Evolutionary conservation across 2,329 filamentous ascomycete species (phyloP).

Genomic region (Onygenales sp.): DNA sequence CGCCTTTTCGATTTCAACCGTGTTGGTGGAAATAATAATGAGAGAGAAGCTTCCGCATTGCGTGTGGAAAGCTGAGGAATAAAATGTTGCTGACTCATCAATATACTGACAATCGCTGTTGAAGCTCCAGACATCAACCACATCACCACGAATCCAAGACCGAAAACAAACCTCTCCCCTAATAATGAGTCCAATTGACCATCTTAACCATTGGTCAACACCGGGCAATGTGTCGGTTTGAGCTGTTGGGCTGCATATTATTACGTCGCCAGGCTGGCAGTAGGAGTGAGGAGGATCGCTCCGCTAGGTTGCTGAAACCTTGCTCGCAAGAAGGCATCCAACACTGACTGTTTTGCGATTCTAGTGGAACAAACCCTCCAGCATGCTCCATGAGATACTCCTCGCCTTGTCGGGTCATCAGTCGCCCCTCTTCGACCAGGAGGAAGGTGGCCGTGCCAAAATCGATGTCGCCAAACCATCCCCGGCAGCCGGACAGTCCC

Average conservation of each 20-base stretch:
- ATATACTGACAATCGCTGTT: too few species aligned
- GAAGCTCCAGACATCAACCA: too few species aligned
- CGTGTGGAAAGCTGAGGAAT: neutral
- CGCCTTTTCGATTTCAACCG: too few species aligned
- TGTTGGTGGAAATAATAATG: too few species aligned
- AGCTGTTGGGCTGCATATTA: constrained; percentile 35
- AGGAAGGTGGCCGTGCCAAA: constrained; percentile 41
- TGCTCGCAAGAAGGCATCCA: neutral
- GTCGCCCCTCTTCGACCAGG: constrained; percentile 66
- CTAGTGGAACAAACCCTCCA: constrained; percentile 13
- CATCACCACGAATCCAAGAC: neutral
- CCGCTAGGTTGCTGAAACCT: constrained; percentile 16
- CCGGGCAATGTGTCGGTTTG: constrained; percentile 35
- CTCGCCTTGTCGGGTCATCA: constrained; percentile 91
- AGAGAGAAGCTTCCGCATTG: neutral
- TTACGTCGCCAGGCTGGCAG: constrained; percentile 29
- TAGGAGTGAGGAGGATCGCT: constrained; percentile 15
- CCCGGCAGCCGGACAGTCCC: constrained; percentile 3
- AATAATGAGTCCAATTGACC: constrained; percentile 1
- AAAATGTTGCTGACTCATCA: neutral
- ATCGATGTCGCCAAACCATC: constrained; percentile 28
- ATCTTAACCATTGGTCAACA: too few species aligned
- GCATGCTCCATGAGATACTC: constrained; percentile 97
- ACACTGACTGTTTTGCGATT: constrained; percentile 3
- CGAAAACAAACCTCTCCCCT: neutral